phyloP scores from a whole-genome alignment of 495 filamentous ascomycete species.

The Neurospora pannonica region DNA sequence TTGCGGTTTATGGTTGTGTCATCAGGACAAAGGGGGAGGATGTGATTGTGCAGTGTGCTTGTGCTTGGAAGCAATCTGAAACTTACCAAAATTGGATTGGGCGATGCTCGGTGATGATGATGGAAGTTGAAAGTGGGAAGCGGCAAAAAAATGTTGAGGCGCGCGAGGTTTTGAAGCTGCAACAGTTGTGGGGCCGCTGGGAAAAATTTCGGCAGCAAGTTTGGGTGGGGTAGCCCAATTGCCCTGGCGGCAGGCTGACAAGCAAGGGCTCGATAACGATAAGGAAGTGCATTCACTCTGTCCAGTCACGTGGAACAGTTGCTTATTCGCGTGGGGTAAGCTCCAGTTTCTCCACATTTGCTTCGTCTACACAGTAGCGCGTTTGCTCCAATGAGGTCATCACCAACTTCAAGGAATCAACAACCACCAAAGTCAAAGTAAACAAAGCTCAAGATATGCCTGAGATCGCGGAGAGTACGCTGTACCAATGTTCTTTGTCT shows the following conservation, averaged over 20 bases:
- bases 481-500: background rate
- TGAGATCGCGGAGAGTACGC: slow-evolving; percentile 64
- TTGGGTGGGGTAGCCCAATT: background rate
- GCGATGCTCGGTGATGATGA: slow-evolving; percentile 7
- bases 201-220: slow-evolving; percentile 12
- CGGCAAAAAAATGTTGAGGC: slow-evolving; percentile 13
- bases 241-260: background rate
- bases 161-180: slow-evolving; percentile 25
- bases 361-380: background rate
- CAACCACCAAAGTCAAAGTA: background rate
- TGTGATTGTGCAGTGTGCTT: slow-evolving; percentile 1
- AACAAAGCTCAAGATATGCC: slow-evolving; percentile 46
- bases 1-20: slow-evolving; percentile 76
- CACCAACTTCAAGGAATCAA: background rate
- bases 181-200: slow-evolving; percentile 14
- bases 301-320: slow-evolving; percentile 15
- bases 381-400: background rate
- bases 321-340: slow-evolving; percentile 11
- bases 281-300: background rate
- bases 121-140: slow-evolving; percentile 9
- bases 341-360: background rate
- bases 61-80: background rate
- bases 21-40: slow-evolving; percentile 31
- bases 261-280: background rate
- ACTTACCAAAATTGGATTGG: slow-evolving; percentile 19